Conservation (phyloP, 1,284 basidiomycete species). For the Boletus mariae region DNA sequence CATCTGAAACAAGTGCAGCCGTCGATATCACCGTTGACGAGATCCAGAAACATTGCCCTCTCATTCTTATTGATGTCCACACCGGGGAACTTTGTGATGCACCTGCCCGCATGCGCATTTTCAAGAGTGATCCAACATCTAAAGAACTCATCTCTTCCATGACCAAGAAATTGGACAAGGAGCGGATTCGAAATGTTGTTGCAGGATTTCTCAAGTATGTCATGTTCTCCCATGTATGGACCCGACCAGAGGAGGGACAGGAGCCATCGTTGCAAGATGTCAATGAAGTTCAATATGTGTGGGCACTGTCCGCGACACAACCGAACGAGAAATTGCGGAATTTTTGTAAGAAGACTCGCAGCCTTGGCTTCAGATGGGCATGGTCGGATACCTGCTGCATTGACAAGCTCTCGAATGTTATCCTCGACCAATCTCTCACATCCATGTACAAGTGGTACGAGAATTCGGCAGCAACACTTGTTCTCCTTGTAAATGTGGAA, state of each 20-base stretch:
- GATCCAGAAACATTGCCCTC: not conserved
- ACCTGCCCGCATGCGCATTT: not conserved
- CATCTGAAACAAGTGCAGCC: not conserved
- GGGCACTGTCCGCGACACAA: not conserved
- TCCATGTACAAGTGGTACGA: constrained; percentile 7
- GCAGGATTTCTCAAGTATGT: not conserved
- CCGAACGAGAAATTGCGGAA: constrained; percentile 3
- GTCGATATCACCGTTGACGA: not conserved
- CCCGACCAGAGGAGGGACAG: not conserved
- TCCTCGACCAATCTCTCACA: constrained; percentile 4
- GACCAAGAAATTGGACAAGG: constrained; percentile 1
- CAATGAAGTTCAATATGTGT: not conserved
- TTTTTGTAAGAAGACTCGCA: constrained; percentile 5
- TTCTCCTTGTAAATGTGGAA: not conserved
- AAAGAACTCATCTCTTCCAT: constrained; percentile 3
- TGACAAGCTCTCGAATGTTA: not conserved
- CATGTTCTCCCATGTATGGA: constrained; percentile 7
- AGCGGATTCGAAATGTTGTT: not conserved
- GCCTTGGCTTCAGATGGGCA: constrained; percentile 4
- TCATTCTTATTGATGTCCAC: not conserved
- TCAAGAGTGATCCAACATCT: not conserved
- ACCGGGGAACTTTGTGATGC: not conserved
- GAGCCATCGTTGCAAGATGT: constrained; percentile 1
- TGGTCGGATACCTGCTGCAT: constrained; percentile 8
- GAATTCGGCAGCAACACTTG: constrained; percentile 1